Evolutionary conservation across 2,329 filamentous ascomycete species (phyloP), one percentile per base, ranked within the genome.

Genomic region (Xylaria sp.): DNA sequence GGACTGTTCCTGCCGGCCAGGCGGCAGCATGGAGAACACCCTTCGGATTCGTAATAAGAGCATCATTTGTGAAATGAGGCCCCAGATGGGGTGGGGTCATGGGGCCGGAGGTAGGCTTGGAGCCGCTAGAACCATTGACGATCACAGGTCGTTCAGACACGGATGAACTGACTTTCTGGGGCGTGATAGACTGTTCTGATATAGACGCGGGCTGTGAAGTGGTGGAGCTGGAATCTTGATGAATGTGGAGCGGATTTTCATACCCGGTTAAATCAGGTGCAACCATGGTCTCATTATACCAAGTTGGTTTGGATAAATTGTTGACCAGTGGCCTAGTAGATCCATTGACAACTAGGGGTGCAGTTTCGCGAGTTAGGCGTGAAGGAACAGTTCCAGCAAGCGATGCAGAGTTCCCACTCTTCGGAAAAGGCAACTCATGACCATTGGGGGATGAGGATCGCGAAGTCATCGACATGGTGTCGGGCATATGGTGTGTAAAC

Each of bases 381-480:
- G 80, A 68, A 53, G 83, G 82, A 0, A 82, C 77, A 0, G 78
- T 77, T 2, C 81, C 79, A n/a, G 75, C 72, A n/a, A 82, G 72
- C 2, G 83, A 79, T 0, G 81, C 0, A 82, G 80, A 46, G 78
- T 78, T 25, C 78, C 80, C 82, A 0, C 79, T 73, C 43, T 43
- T 39, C 39, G 25, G 52, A 52, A 57, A 65, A 0, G 84, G 83
- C 36, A 81, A 80, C 1, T 81, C 80, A 56, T 85, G 82, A 50
- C 79, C 76, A 66, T 87, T 85, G 3, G 85, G 84, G 1, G 86
- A 77, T 0, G 87, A 86, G 3, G 87, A 89, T 13, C 86, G 86
- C 5, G 87, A 89, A 15, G 86, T 81, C 2, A 86, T 88, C 2
- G 83, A 83, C 76, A 87, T 86, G 45, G 85, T 81, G 62, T 88